Percentiles rank a stretch among this genome's conserved stretches.
phyloP scores from a whole-genome alignment of 371 early-diverging fungal genomes.

The Blakeslea trispora region DNA sequence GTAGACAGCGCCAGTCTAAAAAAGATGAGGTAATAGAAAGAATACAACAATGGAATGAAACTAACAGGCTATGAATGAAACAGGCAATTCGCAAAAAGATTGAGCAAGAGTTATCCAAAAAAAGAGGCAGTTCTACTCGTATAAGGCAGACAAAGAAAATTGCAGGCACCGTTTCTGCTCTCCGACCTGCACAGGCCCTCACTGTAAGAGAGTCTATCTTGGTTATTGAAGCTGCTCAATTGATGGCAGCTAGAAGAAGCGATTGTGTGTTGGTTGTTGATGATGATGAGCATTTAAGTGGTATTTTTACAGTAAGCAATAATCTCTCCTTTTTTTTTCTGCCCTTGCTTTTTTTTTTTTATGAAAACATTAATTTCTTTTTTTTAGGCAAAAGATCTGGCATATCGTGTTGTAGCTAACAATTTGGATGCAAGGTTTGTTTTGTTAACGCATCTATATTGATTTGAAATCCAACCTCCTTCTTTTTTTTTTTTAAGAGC shows the following conservation, averaged over 20 bases:
- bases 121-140: conserved; percentile 46
- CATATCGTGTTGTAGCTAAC: conserved; percentile 52
- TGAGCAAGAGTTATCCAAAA: conserved; percentile 73
- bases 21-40: conserved; percentile 45
- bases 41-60: too few species aligned
- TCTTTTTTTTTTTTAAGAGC: conserved; percentile 29
- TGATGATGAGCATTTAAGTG: conserved; percentile 87
- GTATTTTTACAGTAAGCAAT: conserved; percentile 83
- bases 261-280: conserved; percentile 94
- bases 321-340: neutral
- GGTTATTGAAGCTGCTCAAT: conserved; percentile 93
- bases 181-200: conserved; percentile 87
- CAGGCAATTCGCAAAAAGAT: conserved; percentile 80
- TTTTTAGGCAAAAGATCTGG: conserved; percentile 49
- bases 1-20: conserved; percentile 49
- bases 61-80: neutral
- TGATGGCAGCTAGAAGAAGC: conserved; percentile 97
- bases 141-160: conserved; percentile 45
- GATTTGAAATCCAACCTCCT: conserved; percentile 1
- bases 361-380: too few species aligned
- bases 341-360: too few species aligned
- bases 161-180: conserved; percentile 90
- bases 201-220: conserved; percentile 89
- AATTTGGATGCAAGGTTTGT: conserved; percentile 50
- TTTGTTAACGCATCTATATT: neutral